Conservation (phyloP, 2,329 filamentous ascomycete genomes). For the Colletotrichum somersetense region DNA sequence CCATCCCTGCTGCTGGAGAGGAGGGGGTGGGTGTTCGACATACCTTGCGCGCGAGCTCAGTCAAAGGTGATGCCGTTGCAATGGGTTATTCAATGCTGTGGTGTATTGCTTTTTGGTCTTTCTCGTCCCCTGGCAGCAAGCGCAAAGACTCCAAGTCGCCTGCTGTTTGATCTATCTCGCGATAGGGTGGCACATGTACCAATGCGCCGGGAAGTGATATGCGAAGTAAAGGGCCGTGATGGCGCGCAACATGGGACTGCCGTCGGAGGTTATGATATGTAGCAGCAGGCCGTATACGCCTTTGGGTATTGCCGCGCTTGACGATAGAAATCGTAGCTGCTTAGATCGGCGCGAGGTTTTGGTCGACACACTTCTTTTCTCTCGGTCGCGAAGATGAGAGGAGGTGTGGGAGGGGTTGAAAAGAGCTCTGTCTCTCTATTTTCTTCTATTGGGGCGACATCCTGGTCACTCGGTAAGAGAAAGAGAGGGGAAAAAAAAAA, state of each 20-base stretch:
- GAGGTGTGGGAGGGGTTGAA: constrained; percentile 5
- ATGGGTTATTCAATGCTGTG: neutral
- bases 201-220: constrained; percentile 51
- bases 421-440: neutral
- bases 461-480: constrained; percentile 23
- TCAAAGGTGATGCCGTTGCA: constrained; percentile 3
- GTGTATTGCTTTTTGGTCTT: constrained; percentile 60
- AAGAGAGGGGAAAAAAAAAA: constrained; percentile 12
- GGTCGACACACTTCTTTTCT: constrained; percentile 17
- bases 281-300: neutral
- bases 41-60: constrained; percentile 25
- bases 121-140: constrained; percentile 69
- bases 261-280: neutral
- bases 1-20: neutral
- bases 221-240: constrained; percentile 37
- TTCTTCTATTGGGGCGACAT: constrained; percentile 30
- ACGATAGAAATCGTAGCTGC: neutral
- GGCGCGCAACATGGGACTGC: constrained; percentile 35
- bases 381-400: constrained; percentile 9
- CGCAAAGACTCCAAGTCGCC: constrained; percentile 77
- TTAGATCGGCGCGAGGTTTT: constrained; percentile 20
- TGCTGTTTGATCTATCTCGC: constrained; percentile 60
- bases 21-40: neutral
- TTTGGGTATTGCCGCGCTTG: constrained; percentile 13
- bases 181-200: constrained; percentile 57